Base-by-base conservation (phyloP, 805 yeast species). In the Sugiyamaella marilandica region DNA sequence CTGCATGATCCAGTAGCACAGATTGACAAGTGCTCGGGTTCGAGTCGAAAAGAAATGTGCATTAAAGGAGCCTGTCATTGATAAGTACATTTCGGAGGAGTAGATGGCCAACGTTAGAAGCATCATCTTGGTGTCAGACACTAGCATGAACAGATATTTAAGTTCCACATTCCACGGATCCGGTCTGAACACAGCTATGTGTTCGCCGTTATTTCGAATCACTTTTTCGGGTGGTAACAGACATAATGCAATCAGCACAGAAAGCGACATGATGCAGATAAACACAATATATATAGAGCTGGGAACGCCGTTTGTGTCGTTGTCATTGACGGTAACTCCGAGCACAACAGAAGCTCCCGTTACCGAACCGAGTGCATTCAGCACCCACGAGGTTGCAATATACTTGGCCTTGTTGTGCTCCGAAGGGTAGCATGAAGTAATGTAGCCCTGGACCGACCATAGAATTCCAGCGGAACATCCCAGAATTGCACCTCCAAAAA, bases 11-110 rank as follows among this genome's bases (percentile, higher is more conserved):
- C 84, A 81, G 67, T 80, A 81, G 46, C 81, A 72, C 47, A 80
- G 70, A 14, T 81, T 78, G 69, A 81, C 80, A 60, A 81, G 72
- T 1, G 85, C 78, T 58, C 85, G 74, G n/a, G 85, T 78, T 64
- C 84, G 73, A 53, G 80, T 65, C 59, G 76, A 78, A 66, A 81
- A 81, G 18, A 36, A 47, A 47, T 47, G 36, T 13, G 50, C 50
- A 36, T 47, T 47, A 2, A 47, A 26, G 10, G 45, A 35, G 2
- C 43, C 37, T 5, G 39, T 47, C 50, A 47, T 47, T 7, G 50
- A 35, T 14, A 47, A 26, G 10, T 47, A 33, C 50, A 47, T 47
- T 31, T 47, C 50, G 8, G 43, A 32, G 14, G 43, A 47, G 33
- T 32, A 47, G n/a, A 47, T 24, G n/a, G 45, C 32, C 7, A 35